A percentile compares a stretch with the other conserved stretches of the same genome.
phyloP scores from a whole-genome alignment of 2,329 filamentous ascomycete genomes.

The Ceratocystis cacaofunesta region DNA sequence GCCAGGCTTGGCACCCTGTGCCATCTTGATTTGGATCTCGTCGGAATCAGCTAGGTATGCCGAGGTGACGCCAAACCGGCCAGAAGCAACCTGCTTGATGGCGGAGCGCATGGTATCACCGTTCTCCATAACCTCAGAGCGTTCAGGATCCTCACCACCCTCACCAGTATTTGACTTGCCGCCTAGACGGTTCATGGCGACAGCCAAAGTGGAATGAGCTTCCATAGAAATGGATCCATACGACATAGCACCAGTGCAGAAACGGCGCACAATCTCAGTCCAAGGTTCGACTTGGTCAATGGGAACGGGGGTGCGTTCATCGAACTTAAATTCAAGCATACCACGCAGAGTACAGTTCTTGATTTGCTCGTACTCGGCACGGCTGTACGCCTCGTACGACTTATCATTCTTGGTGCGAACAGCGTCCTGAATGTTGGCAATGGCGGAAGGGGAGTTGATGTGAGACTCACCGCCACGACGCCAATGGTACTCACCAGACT shows the following conservation, averaged over 20 bases:
- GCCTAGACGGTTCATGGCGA: constrained; percentile 92
- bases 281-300: constrained; percentile 96
- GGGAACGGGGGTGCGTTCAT: constrained; percentile 67
- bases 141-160: constrained; percentile 88
- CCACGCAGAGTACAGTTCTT: constrained; percentile 91
- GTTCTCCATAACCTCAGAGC: constrained; percentile 72
- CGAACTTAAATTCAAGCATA: constrained; percentile 90
- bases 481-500: constrained; percentile 97
- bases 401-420: constrained; percentile 96
- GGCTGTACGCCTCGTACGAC: constrained; percentile 92
- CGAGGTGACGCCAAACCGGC: constrained; percentile 89
- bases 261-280: constrained; percentile 93
- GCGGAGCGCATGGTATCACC: constrained; percentile 94
- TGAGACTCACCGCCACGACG: constrained; percentile 90
- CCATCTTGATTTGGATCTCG: constrained; percentile 98
- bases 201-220: constrained; percentile 84
- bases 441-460: constrained; percentile 85
- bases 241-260: constrained; percentile 96
- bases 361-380: constrained; percentile 87
- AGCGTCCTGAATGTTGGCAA: constrained; percentile 93
- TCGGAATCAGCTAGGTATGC: constrained; percentile 91
- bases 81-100: constrained; percentile 94
- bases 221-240: constrained; percentile 99
- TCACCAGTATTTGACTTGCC: constrained; percentile 97
- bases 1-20: constrained; percentile 92